phyloP scores from a whole-genome alignment of 768 basidiomycete species.

The Collybia mongolica region DNA sequence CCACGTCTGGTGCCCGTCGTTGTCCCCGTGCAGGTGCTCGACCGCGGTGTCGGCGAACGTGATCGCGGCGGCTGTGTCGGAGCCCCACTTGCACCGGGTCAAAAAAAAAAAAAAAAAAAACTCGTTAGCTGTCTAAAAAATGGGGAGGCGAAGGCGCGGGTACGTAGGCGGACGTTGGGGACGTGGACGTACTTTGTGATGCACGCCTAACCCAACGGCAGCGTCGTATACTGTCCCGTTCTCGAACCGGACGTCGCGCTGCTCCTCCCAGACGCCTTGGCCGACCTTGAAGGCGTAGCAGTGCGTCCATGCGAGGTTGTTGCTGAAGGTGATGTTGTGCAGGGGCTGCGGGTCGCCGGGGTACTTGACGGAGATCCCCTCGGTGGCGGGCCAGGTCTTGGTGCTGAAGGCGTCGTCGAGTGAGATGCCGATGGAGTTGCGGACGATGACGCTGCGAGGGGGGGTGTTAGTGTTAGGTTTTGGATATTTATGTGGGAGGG shows the following conservation, averaged over 20 bases:
- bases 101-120: neutral
- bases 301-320: constrained; percentile 14
- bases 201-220: constrained; percentile 6
- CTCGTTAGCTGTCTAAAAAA: no score
- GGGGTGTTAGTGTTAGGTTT: no score
- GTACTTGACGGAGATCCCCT: constrained; percentile 1
- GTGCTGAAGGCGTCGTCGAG: constrained; percentile 13
- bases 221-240: constrained; percentile 6
- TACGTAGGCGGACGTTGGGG: no score
- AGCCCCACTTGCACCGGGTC: constrained; percentile 1
- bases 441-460: constrained; percentile 11
- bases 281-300: constrained; percentile 18
- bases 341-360: constrained; percentile 8
- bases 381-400: constrained; percentile 10
- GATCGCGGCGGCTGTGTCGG: neutral
- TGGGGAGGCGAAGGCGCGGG: no score
- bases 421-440: constrained; percentile 10
- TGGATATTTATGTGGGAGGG: neutral
- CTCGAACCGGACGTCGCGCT: neutral
- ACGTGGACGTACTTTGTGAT: constrained; percentile 5
- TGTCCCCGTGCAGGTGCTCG: constrained; percentile 4
- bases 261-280: constrained; percentile 6
- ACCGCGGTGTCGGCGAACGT: neutral
- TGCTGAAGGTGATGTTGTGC: constrained; percentile 10
- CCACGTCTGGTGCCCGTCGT: constrained; percentile 5